Evolutionary conservation across 1,139 yeast species (phyloP), one percentile per base, ranked within the genome.

Genomic region (Nakaseomyces bracarensis): DNA sequence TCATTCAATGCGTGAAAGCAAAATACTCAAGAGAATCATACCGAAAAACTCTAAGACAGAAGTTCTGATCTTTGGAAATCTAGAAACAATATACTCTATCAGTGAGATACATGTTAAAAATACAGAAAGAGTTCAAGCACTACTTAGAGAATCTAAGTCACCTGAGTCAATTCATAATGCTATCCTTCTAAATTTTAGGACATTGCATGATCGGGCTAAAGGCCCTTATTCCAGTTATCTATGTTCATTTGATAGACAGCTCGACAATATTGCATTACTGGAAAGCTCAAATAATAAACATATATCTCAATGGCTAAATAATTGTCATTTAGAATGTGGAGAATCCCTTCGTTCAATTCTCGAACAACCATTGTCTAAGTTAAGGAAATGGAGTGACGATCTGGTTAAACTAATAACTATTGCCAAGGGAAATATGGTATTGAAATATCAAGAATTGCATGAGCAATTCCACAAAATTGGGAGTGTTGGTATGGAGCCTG

Each of bases 21-120:
- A 21, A 21, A 20, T n/a, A 3, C 8, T 20, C 11, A 33, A 21
- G 25, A 33, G n/a, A 20, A 20, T 33, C 9, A 20, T 33, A 4
- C 18, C n/a, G 11, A 25, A 25, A 7, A 20, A 20, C 21, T 33
- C 36, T 20, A 33, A 33, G 11, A 26, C 20, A 20, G 36, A 33
- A 4, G 14, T 33, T 7, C 15, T 55, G 4, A 45, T 67, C 3
- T 66, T 67, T 50, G 67, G 68, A 2, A 65, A 66, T 43, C 43
- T 66, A 19, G 65, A 57, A 11, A 60, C 69, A 1, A 58, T 67
- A 6, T 42, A 58, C 4, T 62, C 64, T 1, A 46, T 67, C 11
- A 62, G 66, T 43, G 46, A 48, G 10, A 41, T 60, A 5, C 53
- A 66, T 14, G 33, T 55, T 4, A 49, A 50, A 6, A 49, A 55